Evolutionary conservation across 2,329 filamentous ascomycete species (phyloP).

Genomic region (Colletotrichum musae): DNA sequence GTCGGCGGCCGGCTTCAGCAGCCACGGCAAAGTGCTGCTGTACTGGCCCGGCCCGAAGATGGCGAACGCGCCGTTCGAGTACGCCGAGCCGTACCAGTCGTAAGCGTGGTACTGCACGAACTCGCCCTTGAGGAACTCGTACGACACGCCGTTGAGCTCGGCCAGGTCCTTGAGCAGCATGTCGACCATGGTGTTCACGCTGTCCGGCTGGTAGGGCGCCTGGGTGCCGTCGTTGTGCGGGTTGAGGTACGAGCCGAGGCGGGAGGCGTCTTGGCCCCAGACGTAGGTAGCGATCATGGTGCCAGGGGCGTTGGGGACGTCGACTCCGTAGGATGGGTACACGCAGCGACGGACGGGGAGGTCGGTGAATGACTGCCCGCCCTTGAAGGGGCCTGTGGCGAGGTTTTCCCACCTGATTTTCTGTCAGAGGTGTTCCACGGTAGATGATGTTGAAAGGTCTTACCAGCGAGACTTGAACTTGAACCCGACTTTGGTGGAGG

Average conservation of each 20-base stretch:
- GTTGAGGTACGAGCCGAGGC: conserved; percentile 45
- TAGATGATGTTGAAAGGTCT: background rate
- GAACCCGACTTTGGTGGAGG: conserved; percentile 49
- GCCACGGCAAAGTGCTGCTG: conserved; percentile 43
- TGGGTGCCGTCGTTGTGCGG: conserved; percentile 41
- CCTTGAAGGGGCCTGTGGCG: conserved; percentile 43
- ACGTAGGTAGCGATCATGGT: conserved; percentile 47
- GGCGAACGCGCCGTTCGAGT: conserved; percentile 46
- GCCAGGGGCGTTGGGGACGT: conserved; percentile 42
- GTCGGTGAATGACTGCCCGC: conserved; percentile 48
- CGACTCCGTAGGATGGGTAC: conserved; percentile 50
- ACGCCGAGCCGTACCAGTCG: conserved; percentile 45
- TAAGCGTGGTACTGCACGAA: conserved; percentile 43
- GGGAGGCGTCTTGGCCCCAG: conserved; percentile 46
- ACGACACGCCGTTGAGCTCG: conserved; percentile 43
- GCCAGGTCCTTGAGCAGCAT: conserved; percentile 43
- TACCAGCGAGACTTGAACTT: conserved; percentile 49
- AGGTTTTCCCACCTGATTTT: conserved; percentile 43
- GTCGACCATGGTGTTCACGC: conserved; percentile 42
- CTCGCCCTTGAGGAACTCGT: conserved; percentile 41
- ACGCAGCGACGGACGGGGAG: conserved; percentile 50
- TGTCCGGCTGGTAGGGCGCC: conserved; percentile 40
- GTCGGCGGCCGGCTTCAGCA: conserved; percentile 45
- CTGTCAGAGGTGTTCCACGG: background rate
- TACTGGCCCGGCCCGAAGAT: conserved; percentile 45